Base-by-base conservation (phyloP, 257 asterid species). In the Solanum piurae region DNA sequence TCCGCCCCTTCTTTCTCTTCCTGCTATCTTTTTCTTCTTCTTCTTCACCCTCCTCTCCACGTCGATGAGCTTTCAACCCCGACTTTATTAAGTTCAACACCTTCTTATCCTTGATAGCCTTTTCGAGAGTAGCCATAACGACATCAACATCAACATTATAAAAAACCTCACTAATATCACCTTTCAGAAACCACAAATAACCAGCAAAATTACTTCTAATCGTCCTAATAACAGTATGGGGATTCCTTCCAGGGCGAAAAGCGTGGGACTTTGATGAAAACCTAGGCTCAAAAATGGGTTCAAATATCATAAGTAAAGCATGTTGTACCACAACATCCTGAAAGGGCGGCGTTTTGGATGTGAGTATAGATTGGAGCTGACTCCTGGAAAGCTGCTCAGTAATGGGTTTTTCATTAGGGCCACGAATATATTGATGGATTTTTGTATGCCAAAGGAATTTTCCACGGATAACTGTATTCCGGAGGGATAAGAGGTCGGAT, bases 141-240 rank as follows among this genome's bases (percentile, higher is more conserved):
- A 29, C 29, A 92, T 95, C 85, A 7, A 49, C 88, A 90, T 92
- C 94, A 13, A 92, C 85, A 86, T 74, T 87, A 69, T 91, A 88
- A 37, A 93, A 76, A 86, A 96, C 83, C 87, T 90, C 94, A 88
- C 98, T 93, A 40, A 95, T 83, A 92, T 97, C 99, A 40, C 98
- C 98, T 89, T 93, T 92, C 44, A 95, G 88, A 90, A 95, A 97
- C 99, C 99, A 97, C 94, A 97, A 91, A 74, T 97, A 97, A 42
- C 99, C 99, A 29, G 99, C 99, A 89, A 95, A 97, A 88, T 94
- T 96, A 89, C 99, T 95, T 92, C 99, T 91, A 83, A 97, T 93
- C 16, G 99, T 95, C 91, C 99, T 92, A 88, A 97, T 92, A 10
- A 95, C 99, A 21, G 98, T 93, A 86, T 95, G 99, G 37, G 99